Evolutionary conservation across 2,329 filamentous ascomycete species (phyloP).

Genomic region (Elsinoe necatrix): DNA sequence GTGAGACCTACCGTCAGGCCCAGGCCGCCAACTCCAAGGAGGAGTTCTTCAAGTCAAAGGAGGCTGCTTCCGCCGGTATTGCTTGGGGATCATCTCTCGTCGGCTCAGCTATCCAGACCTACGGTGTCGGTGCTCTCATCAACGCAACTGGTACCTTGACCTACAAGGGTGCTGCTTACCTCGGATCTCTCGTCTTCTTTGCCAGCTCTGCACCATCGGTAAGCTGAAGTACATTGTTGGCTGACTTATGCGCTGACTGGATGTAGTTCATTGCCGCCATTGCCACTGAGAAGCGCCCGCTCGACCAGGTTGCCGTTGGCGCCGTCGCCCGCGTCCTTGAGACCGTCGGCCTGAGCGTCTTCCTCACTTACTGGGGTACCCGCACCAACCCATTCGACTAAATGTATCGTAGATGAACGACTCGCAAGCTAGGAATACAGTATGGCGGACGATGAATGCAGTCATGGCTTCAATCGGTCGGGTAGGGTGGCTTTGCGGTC

Average conservation of each 20-base stretch:
- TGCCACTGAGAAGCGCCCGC: conserved; percentile 81
- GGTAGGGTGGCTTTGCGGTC: neutral
- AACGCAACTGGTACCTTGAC: conserved; percentile 91
- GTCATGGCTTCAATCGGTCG: conserved; percentile 2
- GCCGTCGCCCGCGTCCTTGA: conserved; percentile 79
- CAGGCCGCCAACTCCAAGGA: conserved; percentile 90
- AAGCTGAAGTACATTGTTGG: too few species aligned
- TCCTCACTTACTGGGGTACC: conserved; percentile 97
- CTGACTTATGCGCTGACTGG: too few species aligned
- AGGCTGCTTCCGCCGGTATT: conserved; percentile 76
- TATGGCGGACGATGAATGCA: conserved; percentile 4
- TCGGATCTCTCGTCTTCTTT: conserved; percentile 84
- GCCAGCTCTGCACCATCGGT: conserved; percentile 82
- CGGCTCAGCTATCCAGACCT: conserved; percentile 63
- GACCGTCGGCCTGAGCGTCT: conserved; percentile 82
- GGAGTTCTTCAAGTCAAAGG: conserved; percentile 90
- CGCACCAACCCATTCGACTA: conserved; percentile 87
- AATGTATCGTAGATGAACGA: conserved; percentile 24
- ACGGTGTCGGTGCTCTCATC: conserved; percentile 40
- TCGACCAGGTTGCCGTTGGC: conserved; percentile 83
- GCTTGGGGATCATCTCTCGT: conserved; percentile 85
- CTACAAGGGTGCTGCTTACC: conserved; percentile 95
- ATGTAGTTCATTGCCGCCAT: conserved; percentile 79
- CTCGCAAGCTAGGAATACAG: conserved; percentile 6
- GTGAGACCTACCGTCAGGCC: conserved; percentile 87